These are phyloP conservation scores for Epipyxis sp. DNA, from an alignment of 108 stramenopile species.

Conservation along the genomic window DNA sequence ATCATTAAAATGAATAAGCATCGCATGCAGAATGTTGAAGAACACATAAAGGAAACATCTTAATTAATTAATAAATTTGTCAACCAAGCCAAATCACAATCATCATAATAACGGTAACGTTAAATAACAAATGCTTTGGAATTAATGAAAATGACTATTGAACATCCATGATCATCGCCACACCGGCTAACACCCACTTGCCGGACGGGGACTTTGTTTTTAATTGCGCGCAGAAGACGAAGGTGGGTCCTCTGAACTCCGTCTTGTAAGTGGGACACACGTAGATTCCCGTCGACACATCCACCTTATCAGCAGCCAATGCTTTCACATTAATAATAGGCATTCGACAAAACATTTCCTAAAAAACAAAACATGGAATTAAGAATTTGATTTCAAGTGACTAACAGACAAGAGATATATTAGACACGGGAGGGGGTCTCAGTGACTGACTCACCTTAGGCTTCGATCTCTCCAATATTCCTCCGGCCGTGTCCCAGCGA, in stretches of 20 bases:
- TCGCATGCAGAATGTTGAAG: too few species aligned
- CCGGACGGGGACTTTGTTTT: conserved; percentile 71
- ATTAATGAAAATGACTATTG: conserved; percentile 45
- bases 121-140: too few species aligned
- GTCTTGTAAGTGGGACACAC: conserved; percentile 76
- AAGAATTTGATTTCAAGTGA: too few species aligned
- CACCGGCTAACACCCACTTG: conserved; percentile 75
- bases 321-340: conserved; percentile 77
- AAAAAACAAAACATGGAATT: too few species aligned
- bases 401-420: too few species aligned
- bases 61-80: too few species aligned
- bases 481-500: conserved; percentile 64
- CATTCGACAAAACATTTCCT: conserved; percentile 80
- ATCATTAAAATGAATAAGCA: too few species aligned
- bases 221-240: conserved; percentile 72
- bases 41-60: too few species aligned
- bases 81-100: too few species aligned
- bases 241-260: conserved; percentile 73
- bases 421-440: too few species aligned
- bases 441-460: too few species aligned
- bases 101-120: too few species aligned
- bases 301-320: conserved; percentile 71
- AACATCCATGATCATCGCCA: conserved; percentile 69
- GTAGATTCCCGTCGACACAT: conserved; percentile 65
- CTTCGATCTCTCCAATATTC: conserved; percentile 62